A percentile compares a stretch with the other conserved stretches of the same genome.
Conservation (phyloP, 2,329 filamentous ascomycete species). For the Dactylellina sp. region DNA sequence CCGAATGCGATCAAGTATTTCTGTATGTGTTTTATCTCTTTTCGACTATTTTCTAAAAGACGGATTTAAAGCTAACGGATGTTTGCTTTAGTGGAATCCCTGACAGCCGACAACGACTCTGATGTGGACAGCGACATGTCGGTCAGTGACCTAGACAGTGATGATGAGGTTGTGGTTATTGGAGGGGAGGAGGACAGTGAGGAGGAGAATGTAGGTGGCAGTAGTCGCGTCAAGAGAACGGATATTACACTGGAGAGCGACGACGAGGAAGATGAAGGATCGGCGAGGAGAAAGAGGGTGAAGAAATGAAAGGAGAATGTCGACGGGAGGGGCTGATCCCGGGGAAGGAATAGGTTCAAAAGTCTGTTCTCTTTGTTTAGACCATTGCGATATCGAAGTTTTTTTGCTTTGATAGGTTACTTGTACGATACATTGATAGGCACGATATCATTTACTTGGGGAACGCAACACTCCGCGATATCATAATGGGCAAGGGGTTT, state of each 20-base stretch:
- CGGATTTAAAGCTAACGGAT: constrained; percentile 8
- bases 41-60: constrained; percentile 6
- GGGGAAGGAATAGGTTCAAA: not conserved
- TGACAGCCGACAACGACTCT: constrained; percentile 73
- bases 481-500: no score
- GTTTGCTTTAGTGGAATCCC: constrained; percentile 71
- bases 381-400: not conserved
- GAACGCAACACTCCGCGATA: no score
- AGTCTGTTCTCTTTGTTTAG: not conserved
- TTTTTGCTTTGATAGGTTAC: not conserved
- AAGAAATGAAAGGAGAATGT: constrained; percentile 38
- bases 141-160: constrained; percentile 66
- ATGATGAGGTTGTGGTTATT: constrained; percentile 64
- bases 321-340: not conserved
- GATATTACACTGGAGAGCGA: constrained; percentile 36
- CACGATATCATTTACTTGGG: not conserved
- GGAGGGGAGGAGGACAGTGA: constrained; percentile 67
- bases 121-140: constrained; percentile 71
- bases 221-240: constrained; percentile 56
- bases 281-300: constrained; percentile 40
- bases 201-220: constrained; percentile 63
- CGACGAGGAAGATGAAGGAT: constrained; percentile 42
- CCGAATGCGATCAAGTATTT: constrained; percentile 90
- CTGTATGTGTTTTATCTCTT: constrained; percentile 72
- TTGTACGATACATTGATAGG: constrained; percentile 6